These are phyloP conservation scores for Polyrhizophydium stewartii DNA, from an alignment of 371 early-diverging fungal genomes.

Conservation along the genomic window DNA sequence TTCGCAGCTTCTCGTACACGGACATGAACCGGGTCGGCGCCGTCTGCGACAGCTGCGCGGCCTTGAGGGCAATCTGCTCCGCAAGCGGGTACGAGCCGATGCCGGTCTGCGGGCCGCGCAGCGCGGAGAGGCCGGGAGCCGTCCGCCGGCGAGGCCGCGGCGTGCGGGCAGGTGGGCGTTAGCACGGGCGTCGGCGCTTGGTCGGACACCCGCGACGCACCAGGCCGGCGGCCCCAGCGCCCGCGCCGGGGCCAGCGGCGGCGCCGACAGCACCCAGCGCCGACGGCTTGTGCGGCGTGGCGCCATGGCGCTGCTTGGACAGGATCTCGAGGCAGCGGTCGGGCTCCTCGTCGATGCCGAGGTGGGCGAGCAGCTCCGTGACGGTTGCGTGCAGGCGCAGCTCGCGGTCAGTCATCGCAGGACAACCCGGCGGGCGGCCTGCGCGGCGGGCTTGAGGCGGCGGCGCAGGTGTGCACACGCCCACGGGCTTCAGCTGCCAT, in stretches of 20 bases:
- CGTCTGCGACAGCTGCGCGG: not conserved
- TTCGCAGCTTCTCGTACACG: constrained; percentile 3
- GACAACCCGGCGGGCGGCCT: too few relatives aligned
- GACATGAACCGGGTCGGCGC: constrained; percentile 4
- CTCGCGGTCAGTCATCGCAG: not conserved
- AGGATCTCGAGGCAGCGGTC: constrained; percentile 9
- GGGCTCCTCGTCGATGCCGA: constrained; percentile 9
- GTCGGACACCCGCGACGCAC: too few relatives aligned
- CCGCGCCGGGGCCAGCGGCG: too few relatives aligned
- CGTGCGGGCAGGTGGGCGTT: too few relatives aligned
- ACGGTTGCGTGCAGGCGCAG: constrained; percentile 5
- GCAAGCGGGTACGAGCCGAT: constrained; percentile 4
- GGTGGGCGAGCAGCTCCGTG: constrained; percentile 13
- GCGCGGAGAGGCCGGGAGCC: not conserved
- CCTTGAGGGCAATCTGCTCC: constrained; percentile 11
- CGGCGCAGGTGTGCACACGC: too few relatives aligned
- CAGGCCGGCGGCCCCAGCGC: too few relatives aligned
- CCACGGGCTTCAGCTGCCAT: too few relatives aligned
- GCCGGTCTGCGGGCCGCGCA: not conserved
- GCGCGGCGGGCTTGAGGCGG: too few relatives aligned
- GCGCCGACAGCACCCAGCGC: not conserved
- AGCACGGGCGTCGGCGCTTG: too few relatives aligned
- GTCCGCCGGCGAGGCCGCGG: too few relatives aligned
- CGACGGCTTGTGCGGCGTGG: not conserved
- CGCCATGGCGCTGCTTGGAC: not conserved